Percentiles rank a stretch among this genome's conserved stretches.
These are phyloP conservation scores for Salix brachista DNA, from an alignment of 345 rosid genomes.

Conservation along the genomic window DNA sequence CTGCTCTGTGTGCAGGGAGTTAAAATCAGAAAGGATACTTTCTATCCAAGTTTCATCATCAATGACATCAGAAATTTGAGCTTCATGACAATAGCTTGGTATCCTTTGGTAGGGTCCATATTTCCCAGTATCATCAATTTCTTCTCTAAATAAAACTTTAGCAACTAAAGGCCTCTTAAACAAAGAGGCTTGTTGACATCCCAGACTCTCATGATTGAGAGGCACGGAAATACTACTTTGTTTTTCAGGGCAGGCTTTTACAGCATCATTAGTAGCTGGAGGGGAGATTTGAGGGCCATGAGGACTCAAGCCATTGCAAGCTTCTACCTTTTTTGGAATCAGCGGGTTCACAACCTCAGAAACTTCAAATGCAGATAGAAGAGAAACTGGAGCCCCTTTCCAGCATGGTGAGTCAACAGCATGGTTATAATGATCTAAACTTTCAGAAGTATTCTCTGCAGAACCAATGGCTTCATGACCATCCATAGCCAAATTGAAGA, in stretches of 20 bases:
- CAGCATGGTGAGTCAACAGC: conserved; percentile 58
- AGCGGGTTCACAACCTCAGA: conserved; percentile 23
- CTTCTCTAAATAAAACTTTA: conserved; percentile 15
- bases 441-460: conserved; percentile 37
- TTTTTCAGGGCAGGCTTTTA: conserved; percentile 25
- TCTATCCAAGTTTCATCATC: conserved; percentile 26
- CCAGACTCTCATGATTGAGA: conserved; percentile 13
- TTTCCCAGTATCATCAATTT: conserved; percentile 18
- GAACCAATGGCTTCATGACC: conserved; percentile 26
- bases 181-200: conserved; percentile 18
- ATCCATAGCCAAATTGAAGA: conserved; percentile 32
- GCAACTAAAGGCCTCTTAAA: conserved; percentile 15
- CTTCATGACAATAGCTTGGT: conserved; percentile 16
- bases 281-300: conserved; percentile 31
- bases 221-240: conserved; percentile 13
- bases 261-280: conserved; percentile 17
- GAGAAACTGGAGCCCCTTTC: conserved; percentile 44
- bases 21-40: conserved; percentile 16
- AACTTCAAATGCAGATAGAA: conserved; percentile 29
- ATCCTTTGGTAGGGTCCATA: conserved; percentile 14
- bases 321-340: conserved; percentile 34
- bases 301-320: conserved; percentile 27
- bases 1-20: conserved; percentile 22
- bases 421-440: conserved; percentile 36
- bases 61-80: conserved; percentile 18